Evolutionary conservation across 2,329 filamentous ascomycete species (phyloP).

Genomic region (Elsinoe batatas): DNA sequence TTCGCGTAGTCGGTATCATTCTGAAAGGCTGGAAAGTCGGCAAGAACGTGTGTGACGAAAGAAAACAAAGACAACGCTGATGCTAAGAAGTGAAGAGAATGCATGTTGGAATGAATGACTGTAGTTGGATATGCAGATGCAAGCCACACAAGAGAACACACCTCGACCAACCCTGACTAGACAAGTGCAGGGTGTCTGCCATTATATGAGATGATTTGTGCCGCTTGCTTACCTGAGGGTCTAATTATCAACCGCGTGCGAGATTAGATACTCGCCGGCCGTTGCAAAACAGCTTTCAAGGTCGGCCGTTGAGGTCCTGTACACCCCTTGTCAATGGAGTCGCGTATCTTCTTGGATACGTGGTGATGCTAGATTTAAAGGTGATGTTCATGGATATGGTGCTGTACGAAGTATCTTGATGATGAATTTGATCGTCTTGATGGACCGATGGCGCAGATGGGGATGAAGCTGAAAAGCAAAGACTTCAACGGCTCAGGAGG

Average conservation of each 20-base stretch:
- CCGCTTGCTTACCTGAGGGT: background rate
- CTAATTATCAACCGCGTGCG: background rate
- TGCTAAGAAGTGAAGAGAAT: background rate
- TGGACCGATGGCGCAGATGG: too few species aligned
- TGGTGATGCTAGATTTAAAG: too few species aligned
- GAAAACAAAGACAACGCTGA: background rate
- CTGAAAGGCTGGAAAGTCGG: slow-evolving; percentile 6
- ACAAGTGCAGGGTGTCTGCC: background rate
- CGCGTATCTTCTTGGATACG: too few species aligned
- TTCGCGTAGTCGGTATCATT: background rate
- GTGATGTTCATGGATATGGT: too few species aligned
- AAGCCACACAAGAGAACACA: background rate
- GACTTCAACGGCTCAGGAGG: too few species aligned
- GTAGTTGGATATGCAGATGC: slow-evolving; percentile 3
- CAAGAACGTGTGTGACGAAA: background rate
- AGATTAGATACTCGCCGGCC: background rate
- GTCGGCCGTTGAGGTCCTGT: background rate
- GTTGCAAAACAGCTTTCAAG: background rate
- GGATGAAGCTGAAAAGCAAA: too few species aligned
- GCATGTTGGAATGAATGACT: slow-evolving; percentile 1
- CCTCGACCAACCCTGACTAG: background rate
- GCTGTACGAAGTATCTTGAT: too few species aligned
- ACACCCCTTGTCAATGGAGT: too few species aligned
- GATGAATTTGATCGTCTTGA: too few species aligned
- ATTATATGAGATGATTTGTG: background rate